These are phyloP conservation scores for Cytospora paraplurivora DNA, from an alignment of 2,329 filamentous ascomycete species.

Conservation along the genomic window DNA sequence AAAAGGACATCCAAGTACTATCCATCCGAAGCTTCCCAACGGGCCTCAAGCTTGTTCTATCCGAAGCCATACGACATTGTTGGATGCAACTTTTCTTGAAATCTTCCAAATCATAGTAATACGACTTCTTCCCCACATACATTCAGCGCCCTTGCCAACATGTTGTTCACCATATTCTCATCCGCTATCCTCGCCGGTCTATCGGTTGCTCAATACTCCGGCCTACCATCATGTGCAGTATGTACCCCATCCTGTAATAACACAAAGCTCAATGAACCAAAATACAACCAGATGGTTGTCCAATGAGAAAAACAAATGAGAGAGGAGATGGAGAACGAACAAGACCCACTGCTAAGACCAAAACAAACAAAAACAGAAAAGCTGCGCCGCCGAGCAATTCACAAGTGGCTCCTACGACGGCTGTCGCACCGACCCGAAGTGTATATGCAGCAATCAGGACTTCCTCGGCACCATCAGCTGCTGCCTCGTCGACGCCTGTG, in stretches of 20 bases:
- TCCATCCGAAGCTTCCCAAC: too few species aligned
- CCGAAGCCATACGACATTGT: background rate
- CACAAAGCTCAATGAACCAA: background rate
- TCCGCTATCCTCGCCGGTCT: conserved; percentile 56
- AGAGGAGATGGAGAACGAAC: background rate
- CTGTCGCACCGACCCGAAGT: conserved; percentile 41
- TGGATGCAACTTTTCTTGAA: too few species aligned
- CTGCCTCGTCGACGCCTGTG: conserved; percentile 40
- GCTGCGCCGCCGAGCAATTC: conserved; percentile 36
- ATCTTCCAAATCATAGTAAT: background rate
- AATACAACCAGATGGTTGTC: background rate
- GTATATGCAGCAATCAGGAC: conserved; percentile 45
- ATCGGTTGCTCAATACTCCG: conserved; percentile 50
- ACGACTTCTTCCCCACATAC: background rate
- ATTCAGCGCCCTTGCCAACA: conserved; percentile 34
- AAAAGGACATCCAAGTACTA: too few species aligned
- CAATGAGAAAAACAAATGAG: background rate
- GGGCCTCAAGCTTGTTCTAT: too few species aligned
- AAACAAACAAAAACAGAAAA: conserved; percentile 32
- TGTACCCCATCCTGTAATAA: conserved; percentile 34
- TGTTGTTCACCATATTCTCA: conserved; percentile 50
- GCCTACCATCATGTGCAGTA: conserved; percentile 59
- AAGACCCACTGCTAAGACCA: background rate
- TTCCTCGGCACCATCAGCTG: conserved; percentile 46
- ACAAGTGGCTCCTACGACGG: conserved; percentile 38